Percentiles rank a stretch among this genome's conserved stretches.
phyloP scores from a whole-genome alignment of 2,329 filamentous ascomycete species.

The Emmonsiellopsis sp. region DNA sequence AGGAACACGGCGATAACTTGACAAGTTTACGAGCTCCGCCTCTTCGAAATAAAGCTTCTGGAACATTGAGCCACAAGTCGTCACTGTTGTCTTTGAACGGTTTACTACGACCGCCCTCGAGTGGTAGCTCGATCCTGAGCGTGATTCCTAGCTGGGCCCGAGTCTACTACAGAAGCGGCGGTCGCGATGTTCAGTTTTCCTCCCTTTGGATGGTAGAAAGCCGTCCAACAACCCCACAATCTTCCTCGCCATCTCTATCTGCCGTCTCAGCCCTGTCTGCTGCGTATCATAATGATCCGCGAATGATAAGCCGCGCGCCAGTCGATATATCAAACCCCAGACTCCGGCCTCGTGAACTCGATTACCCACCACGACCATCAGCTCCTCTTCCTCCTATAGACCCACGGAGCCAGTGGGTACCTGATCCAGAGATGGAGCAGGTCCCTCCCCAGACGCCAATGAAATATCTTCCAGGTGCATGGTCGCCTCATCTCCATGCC shows the following conservation, averaged over 20 bases:
- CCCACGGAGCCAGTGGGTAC: constrained; percentile 36
- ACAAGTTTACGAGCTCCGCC: constrained; percentile 23
- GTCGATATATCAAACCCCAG: constrained; percentile 23
- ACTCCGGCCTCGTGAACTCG: constrained; percentile 9
- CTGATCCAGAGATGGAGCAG: constrained; percentile 18
- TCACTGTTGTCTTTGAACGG: constrained; percentile 35
- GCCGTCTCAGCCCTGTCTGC: constrained; percentile 15
- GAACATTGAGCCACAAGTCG: constrained; percentile 31
- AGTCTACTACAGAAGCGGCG: constrained; percentile 61
- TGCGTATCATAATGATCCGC: constrained; percentile 20
- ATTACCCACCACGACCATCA: constrained; percentile 6
- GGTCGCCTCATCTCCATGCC: constrained; percentile 63
- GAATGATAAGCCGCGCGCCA: constrained; percentile 22
- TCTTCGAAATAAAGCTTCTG: constrained; percentile 21
- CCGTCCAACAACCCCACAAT: constrained; percentile 28
- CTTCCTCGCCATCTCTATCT: constrained; percentile 36
- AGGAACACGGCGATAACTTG: constrained; percentile 28
- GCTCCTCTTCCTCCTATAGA: constrained; percentile 24
- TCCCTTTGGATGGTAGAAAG: constrained; percentile 31
- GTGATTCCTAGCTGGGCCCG: constrained; percentile 42
- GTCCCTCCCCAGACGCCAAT: constrained; percentile 19
- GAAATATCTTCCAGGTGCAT: constrained; percentile 50
- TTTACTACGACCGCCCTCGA: constrained; percentile 32
- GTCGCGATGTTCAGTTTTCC: constrained; percentile 42
- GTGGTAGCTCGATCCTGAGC: constrained; percentile 36